Evolutionary conservation across 2,329 filamentous ascomycete species (phyloP).

Genomic region (Trichoderma koningii): DNA sequence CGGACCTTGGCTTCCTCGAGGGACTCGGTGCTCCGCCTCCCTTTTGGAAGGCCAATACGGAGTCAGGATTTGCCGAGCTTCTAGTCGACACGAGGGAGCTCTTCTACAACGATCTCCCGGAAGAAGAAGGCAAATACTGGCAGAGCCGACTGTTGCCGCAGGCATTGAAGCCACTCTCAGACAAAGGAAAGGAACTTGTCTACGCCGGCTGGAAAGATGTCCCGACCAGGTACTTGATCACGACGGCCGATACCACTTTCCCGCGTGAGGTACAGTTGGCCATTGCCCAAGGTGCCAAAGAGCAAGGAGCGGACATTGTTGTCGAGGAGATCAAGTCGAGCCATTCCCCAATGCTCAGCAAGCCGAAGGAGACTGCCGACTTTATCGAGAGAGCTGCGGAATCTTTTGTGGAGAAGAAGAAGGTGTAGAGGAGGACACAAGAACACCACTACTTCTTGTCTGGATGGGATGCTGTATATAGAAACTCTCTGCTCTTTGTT

Average conservation of each 20-base stretch:
- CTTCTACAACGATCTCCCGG: conserved; percentile 54
- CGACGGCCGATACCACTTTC: conserved; percentile 45
- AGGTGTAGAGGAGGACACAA: background rate
- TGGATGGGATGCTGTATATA: background rate
- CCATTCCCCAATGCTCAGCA: conserved; percentile 54
- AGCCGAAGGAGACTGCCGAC: conserved; percentile 43
- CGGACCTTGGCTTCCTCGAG: conserved; percentile 46
- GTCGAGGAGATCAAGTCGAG: conserved; percentile 47
- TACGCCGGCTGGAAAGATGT: conserved; percentile 53
- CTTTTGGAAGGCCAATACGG: conserved; percentile 42
- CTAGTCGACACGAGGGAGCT: conserved; percentile 43
- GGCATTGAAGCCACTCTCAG: conserved; percentile 47
- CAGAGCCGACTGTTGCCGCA: conserved; percentile 45
- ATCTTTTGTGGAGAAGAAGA: conserved; percentile 27
- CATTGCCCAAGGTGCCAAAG: conserved; percentile 43
- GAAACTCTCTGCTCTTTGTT: too few relatives aligned
- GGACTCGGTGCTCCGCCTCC: conserved; percentile 48
- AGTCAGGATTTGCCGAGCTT: conserved; percentile 47
- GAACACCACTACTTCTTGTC: too few relatives aligned
- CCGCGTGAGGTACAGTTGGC: conserved; percentile 45
- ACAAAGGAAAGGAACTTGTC: conserved; percentile 44
- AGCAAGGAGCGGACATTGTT: conserved; percentile 41
- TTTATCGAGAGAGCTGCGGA: conserved; percentile 39
- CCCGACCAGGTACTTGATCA: conserved; percentile 50
- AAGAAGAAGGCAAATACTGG: conserved; percentile 48